phyloP scores from a whole-genome alignment of 177 flowering plant genomes.

The Vitis hybrid region DNA sequence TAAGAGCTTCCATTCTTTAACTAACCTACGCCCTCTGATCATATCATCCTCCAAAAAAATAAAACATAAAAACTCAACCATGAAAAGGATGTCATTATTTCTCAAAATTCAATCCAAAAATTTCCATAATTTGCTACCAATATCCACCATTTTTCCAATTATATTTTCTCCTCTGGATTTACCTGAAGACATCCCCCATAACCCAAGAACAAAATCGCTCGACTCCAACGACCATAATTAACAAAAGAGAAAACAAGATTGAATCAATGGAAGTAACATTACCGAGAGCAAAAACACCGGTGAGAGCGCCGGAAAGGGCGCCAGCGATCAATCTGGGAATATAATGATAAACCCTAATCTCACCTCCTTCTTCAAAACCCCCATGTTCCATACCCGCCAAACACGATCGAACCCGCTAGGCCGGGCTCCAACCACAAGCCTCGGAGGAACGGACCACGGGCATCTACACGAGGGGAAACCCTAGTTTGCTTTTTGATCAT shows the following conservation, averaged over 20 bases:
- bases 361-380: conserved; percentile 7
- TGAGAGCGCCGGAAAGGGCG: conserved; percentile 41
- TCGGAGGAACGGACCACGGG: conserved; percentile 6
- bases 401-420: background rate
- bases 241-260: background rate
- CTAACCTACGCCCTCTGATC: too few relatives aligned
- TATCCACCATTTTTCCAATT: too few relatives aligned
- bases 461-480: too few relatives aligned
- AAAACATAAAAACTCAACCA: too few relatives aligned
- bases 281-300: conserved; percentile 46
- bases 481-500: too few relatives aligned
- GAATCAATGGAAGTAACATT: background rate
- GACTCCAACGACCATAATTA: background rate
- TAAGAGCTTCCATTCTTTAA: too few relatives aligned
- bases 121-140: too few relatives aligned
- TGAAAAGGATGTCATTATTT: too few relatives aligned
- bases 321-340: conserved; percentile 30
- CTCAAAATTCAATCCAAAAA: too few relatives aligned
- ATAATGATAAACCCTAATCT: conserved; percentile 13
- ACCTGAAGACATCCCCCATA: too few relatives aligned
- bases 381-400: conserved; percentile 14
- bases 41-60: too few relatives aligned
- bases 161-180: too few relatives aligned
- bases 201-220: background rate
- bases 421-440: background rate